These are phyloP conservation scores for Erucastrum elatum DNA, from an alignment of 345 rosid species.

Conservation along the genomic window DNA sequence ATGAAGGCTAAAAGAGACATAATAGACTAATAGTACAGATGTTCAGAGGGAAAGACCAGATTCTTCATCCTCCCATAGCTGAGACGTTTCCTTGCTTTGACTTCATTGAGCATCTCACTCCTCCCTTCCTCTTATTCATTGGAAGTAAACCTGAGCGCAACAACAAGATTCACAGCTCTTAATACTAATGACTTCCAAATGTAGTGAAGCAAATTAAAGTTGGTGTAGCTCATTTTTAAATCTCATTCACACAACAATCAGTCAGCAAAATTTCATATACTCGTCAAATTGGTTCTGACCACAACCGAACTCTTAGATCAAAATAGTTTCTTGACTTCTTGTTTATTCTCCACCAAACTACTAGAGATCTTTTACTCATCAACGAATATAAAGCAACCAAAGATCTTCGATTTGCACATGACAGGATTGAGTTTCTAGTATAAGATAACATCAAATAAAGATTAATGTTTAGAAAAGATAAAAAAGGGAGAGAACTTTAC, in stretches of 20 bases:
- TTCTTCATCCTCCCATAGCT: constrained; percentile 63
- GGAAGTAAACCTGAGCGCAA: constrained; percentile 59
- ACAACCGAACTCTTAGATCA: neutral
- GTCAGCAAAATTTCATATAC: neutral
- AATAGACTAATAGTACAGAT: neutral
- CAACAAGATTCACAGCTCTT: neutral
- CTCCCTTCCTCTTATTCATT: constrained; percentile 51
- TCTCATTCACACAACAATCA: constrained; percentile 14
- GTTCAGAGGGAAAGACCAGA: constrained; percentile 83
- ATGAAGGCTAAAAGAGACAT: constrained; percentile 3
- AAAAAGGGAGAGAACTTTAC: constrained; percentile 39
- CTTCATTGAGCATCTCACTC: constrained; percentile 61
- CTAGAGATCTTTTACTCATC: neutral
- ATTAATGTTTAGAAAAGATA: neutral
- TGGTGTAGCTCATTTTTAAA: neutral
- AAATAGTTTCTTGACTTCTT: neutral
- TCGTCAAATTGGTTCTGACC: neutral
- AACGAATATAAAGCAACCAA: neutral
- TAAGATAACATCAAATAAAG: constrained; percentile 11
- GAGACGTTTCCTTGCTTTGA: constrained; percentile 30
- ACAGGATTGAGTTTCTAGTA: neutral
- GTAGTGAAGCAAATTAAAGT: neutral
- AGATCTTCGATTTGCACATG: constrained; percentile 13
- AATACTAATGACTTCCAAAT: no score
- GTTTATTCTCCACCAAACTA: constrained; percentile 10